Evolutionary conservation across 2,329 filamentous ascomycete genomes (phyloP).

Genomic region (Apiospora rasikravindrae): DNA sequence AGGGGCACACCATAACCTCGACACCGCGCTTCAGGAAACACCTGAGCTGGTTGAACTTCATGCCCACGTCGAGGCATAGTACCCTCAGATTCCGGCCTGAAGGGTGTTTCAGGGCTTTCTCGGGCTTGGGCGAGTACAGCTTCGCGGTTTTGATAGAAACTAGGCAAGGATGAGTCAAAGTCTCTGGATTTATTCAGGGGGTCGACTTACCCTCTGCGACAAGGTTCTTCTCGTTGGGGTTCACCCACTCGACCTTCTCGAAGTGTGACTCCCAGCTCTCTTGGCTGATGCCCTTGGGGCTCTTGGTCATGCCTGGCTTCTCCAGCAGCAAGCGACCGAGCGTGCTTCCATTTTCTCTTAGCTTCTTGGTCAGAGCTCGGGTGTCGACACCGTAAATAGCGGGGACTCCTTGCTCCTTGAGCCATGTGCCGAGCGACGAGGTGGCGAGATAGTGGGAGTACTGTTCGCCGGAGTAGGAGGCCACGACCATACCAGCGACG

Average conservation of each 20-base stretch:
- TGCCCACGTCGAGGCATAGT: conserved; percentile 92
- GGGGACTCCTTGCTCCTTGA: conserved; percentile 93
- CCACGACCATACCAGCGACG: conserved; percentile 87
- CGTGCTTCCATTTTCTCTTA: conserved; percentile 94
- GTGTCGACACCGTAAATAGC: conserved; percentile 97
- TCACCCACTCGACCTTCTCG: conserved; percentile 83
- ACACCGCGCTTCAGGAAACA: conserved; percentile 91
- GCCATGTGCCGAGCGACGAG: conserved; percentile 90
- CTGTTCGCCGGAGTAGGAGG: conserved; percentile 91
- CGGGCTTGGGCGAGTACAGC: conserved; percentile 78
- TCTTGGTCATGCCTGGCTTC: conserved; percentile 51
- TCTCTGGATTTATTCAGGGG: conserved; percentile 25
- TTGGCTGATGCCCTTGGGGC: background rate
- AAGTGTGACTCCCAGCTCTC: conserved; percentile 63
- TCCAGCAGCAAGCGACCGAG: conserved; percentile 86
- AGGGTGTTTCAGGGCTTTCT: conserved; percentile 79
- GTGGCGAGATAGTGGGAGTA: conserved; percentile 93
- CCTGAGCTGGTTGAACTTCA: conserved; percentile 97
- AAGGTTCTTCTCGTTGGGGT: conserved; percentile 92
- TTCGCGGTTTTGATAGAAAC: conserved; percentile 89
- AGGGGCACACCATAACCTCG: conserved; percentile 92
- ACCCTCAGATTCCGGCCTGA: conserved; percentile 87
- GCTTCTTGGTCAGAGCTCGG: conserved; percentile 89
- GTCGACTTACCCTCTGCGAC: conserved; percentile 86
- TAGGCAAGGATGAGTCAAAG: conserved; percentile 54